These are phyloP conservation scores for Wickerhamomyces silvicola DNA, from an alignment of 805 yeast genomes.

Conservation along the genomic window DNA sequence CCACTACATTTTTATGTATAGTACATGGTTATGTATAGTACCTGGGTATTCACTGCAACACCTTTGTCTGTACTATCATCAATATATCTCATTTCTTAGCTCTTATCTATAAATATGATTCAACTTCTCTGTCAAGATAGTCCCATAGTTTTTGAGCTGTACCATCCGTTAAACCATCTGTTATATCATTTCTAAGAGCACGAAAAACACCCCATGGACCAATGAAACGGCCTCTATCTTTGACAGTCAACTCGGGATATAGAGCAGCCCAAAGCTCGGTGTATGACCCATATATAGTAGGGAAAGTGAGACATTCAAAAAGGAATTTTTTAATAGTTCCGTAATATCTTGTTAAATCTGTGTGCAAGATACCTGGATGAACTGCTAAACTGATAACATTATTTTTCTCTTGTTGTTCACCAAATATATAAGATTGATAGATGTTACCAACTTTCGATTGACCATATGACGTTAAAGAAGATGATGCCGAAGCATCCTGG, in stretches of 20 bases:
- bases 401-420: conserved; percentile 24
- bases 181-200: conserved; percentile 29
- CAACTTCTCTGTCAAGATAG: conserved; percentile 25
- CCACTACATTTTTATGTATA: too few species aligned
- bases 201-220: conserved; percentile 39
- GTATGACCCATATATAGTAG: conserved; percentile 32
- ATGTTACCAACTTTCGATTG: conserved; percentile 38
- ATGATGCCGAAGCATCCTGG: conserved; percentile 8
- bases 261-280: conserved; percentile 38
- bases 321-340: background rate
- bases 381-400: conserved; percentile 28
- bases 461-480: conserved; percentile 21
- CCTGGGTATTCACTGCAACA: too few species aligned
- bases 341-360: conserved; percentile 28
- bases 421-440: conserved; percentile 32
- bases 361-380: conserved; percentile 36
- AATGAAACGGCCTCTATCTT: conserved; percentile 29
- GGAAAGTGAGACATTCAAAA: conserved; percentile 1
- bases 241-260: conserved; percentile 28
- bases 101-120: too few species aligned
- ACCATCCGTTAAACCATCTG: conserved; percentile 25
- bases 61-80: too few species aligned
- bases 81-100: too few species aligned
- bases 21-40: too few species aligned
- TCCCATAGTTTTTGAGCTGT: conserved; percentile 29